Evolutionary conservation across 148 eudicot species (phyloP).

Genomic region (Rhododendron henanense): DNA sequence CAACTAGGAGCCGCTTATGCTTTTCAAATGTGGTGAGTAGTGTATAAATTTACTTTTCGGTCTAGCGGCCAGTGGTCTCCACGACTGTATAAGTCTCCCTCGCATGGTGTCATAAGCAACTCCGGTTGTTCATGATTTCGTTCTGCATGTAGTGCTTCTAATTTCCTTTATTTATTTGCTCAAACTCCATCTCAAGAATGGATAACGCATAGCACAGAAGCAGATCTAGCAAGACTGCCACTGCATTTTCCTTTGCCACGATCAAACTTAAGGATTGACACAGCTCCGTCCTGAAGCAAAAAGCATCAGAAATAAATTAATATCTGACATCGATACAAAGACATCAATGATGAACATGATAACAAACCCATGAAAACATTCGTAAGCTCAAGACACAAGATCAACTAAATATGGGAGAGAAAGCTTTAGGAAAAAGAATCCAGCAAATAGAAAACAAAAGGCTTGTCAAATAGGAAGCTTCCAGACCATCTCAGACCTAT

Average conservation of each 20-base stretch:
- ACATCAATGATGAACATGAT: background rate
- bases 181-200: slow-evolving; percentile 90
- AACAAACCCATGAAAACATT: background rate
- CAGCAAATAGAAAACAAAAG: background rate
- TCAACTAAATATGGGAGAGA: background rate
- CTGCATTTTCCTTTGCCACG: slow-evolving; percentile 50
- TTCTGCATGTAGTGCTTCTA: slow-evolving; percentile 93
- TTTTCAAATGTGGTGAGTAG: too few relatives aligned
- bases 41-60: too few relatives aligned
- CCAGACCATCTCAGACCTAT: background rate
- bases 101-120: slow-evolving; percentile 91
- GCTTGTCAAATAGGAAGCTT: background rate
- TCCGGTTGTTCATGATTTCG: slow-evolving; percentile 90
- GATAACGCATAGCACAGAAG: slow-evolving; percentile 81
- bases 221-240: slow-evolving; percentile 34
- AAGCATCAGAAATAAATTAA: background rate
- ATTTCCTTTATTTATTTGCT: slow-evolving; percentile 88
- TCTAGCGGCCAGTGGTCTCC: slow-evolving; percentile 28
- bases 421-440: background rate
- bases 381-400: background rate
- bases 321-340: background rate
- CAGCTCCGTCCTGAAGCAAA: slow-evolving; percentile 71
- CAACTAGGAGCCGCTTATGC: too few relatives aligned
- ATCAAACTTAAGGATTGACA: slow-evolving; percentile 76
- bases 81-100: slow-evolving; percentile 74